Evolutionary conservation across 768 basidiomycete genomes (phyloP), one percentile per base, ranked within the genome.

Genomic region (Kwoniella europaea): DNA sequence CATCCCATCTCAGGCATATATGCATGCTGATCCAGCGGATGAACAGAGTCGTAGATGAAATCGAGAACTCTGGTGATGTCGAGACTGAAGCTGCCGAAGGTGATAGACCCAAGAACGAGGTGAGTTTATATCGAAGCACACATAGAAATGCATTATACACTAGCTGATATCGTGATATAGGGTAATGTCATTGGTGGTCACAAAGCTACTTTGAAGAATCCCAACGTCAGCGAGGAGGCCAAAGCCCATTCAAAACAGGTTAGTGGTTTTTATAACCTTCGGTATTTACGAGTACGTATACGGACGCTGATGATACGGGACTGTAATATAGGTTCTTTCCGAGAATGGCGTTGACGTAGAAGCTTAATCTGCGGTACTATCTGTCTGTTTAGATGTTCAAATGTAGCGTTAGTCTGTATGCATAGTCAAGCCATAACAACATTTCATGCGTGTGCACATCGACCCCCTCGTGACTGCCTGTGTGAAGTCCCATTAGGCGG

Each of bases 161-260:
- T 35, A 35, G 35, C 35, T 35, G 35, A 35, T 35, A 35, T 35
- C 35, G 7, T 35, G 6, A 35, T 18, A 10, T 20, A 73, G 72
- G 64, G 65, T 56, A 78, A 75, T 73, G 88, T 90, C 58, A 68
- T 82, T 54, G 79, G 81, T 20, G 81, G 81, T 5, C 76, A 82
- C 78, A 80, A 80, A 68, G 80, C 82, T 44, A 78, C 81, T 13
- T 68, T 83, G 44, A 71, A 76, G 43, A 82, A 83, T 71, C 82
- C 82, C 42, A 69, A 73, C 53, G 74, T 77, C 35, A 71, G 75
- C 22, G 78, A 82, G 58, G 78, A 80, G 65, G 79, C 82, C 65
- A 83, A 83, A 66, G 75, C 75, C 63, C 77, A 79, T 72, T 75
- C 79, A 46, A 64, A 69, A 54, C 62, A 72, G 56, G 71, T 70